Evolutionary conservation across 257 asterid species (phyloP).

Genomic region (Solanum arcanum): DNA sequence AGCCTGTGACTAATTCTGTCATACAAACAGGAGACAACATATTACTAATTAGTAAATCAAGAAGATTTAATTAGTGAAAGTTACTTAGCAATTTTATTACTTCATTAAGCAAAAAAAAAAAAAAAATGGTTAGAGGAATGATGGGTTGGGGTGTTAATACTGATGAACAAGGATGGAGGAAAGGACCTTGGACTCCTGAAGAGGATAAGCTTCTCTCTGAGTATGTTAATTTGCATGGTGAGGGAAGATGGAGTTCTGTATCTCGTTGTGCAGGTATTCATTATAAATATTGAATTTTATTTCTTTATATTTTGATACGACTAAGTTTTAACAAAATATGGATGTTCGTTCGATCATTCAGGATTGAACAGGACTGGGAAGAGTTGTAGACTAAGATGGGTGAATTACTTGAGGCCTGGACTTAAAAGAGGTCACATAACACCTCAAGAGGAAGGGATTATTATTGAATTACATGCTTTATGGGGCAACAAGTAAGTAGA

Average conservation of each 20-base stretch:
- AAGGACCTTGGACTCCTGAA: conserved; percentile 42
- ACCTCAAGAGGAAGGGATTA: conserved; percentile 37
- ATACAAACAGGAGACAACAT: conserved; percentile 20
- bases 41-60: not conserved
- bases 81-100: not conserved
- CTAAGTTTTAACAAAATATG: not conserved
- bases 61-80: not conserved
- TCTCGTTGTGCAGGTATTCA: conserved; percentile 19
- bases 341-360: not conserved
- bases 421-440: conserved; percentile 30
- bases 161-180: conserved; percentile 23
- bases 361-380: conserved; percentile 37
- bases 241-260: conserved; percentile 38
- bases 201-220: conserved; percentile 26
- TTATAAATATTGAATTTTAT: not conserved
- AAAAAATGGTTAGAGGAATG: not conserved
- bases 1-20: conserved; percentile 16
- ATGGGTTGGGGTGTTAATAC: conserved; percentile 12
- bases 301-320: not conserved
- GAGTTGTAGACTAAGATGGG: conserved; percentile 45
- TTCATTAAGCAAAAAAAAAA: not conserved
- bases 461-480: conserved; percentile 32
- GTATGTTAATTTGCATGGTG: conserved; percentile 27
- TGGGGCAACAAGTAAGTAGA: conserved; percentile 35
- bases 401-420: conserved; percentile 36